Base-by-base conservation (phyloP, 805 yeast genomes). In the Lipomyces sp. region DNA sequence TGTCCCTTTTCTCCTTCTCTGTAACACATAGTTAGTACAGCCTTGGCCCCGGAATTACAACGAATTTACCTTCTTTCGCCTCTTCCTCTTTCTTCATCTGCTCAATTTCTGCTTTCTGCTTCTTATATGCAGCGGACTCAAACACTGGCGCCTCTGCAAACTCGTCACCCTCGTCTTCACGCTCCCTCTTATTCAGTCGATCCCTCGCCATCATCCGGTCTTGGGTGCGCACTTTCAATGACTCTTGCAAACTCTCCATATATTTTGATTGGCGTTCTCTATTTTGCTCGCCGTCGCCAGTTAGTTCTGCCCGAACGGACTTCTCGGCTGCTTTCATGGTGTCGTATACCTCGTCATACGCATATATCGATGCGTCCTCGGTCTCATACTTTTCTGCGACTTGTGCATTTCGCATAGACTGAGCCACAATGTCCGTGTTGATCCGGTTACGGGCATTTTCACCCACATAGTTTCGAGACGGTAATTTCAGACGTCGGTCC, bases 311-410 rank as follows among this genome's bases (percentile, higher is more conserved):
- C 30, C 63, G 61, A 33, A 65, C 63, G 18, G 50, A 34, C 29
- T 58, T 39, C 54, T 73, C 71, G 24, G 76, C 74, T 18, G 73
- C 71, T 35, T 80, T 79, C 72, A 84, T 79, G 2, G 75, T 74
- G 53, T 84, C 87, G 64, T 80, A 82, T 0, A 80, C 81, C 57
- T 81, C 86, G 65, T 84, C 87, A 67, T 82, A 84, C 13, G 77
- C 79, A 66, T 79, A 82, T 2, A 74, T 65, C 3, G 77, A 64
- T 10, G 67, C 55, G 35, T 70, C 73, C 24, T 54, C 54, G 6
- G 53, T 10, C 29, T 45, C 63, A 8, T 59, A n/a, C 18, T 39
- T 29, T 15, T 53, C 53, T 18, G 65, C 53, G 18, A 53, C 29
- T 48, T 64, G 61, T 10, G 57, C 29, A 18, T 68, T 63, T 10